Conservation (phyloP, 2,329 filamentous ascomycete genomes). For the Hymenoscyphus albidus region DNA sequence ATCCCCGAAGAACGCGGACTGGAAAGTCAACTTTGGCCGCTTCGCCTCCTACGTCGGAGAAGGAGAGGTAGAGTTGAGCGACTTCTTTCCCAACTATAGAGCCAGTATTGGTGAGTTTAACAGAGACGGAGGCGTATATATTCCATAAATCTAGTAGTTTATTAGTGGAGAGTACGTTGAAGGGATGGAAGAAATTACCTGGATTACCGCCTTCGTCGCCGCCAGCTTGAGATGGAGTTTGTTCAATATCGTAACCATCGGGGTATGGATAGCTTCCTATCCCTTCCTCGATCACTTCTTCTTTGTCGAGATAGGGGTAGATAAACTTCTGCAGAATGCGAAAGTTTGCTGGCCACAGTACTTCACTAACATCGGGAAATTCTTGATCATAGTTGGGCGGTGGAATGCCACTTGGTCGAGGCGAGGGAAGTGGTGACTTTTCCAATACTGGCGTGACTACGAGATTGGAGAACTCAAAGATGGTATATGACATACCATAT, state of each 20-base stretch:
- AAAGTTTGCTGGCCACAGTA: constrained; percentile 55
- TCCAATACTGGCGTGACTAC: constrained; percentile 40
- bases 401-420: constrained; percentile 35
- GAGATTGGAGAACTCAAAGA: constrained; percentile 52
- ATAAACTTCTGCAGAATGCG: constrained; percentile 58
- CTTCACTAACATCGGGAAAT: constrained; percentile 47
- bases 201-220: constrained; percentile 59
- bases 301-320: constrained; percentile 53
- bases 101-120: constrained; percentile 58
- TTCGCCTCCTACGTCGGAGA: constrained; percentile 28
- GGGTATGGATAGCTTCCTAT: constrained; percentile 40
- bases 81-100: constrained; percentile 47
- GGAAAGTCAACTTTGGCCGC: constrained; percentile 53
- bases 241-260: constrained; percentile 45
- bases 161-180: neutral
- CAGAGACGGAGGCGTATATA: constrained; percentile 49
- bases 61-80: constrained; percentile 54
- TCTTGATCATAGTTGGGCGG: constrained; percentile 49
- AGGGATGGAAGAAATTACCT: neutral
- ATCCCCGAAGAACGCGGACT: constrained; percentile 63
- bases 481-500: constrained; percentile 70
- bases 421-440: constrained; percentile 34
- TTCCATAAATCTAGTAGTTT: constrained; percentile 44
- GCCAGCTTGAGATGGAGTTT: constrained; percentile 53
- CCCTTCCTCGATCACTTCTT: constrained; percentile 38